A percentile compares a stretch with the other conserved stretches of the same genome.
These are phyloP conservation scores for Colletotrichum paranaense DNA, from an alignment of 2,329 filamentous ascomycete genomes.

Conservation along the genomic window DNA sequence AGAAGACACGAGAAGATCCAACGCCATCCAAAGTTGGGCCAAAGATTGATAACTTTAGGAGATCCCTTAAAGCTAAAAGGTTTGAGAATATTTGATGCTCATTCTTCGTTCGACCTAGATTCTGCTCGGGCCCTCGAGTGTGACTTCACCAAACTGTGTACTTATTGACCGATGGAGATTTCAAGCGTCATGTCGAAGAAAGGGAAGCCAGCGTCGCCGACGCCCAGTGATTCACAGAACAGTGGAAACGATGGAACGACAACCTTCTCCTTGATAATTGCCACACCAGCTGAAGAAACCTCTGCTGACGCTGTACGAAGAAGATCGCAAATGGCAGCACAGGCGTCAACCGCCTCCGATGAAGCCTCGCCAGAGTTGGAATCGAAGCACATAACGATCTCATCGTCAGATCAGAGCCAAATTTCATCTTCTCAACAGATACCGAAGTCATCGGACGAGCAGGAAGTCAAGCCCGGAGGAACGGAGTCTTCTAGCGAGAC, in stretches of 20 bases:
- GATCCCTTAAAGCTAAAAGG: not conserved
- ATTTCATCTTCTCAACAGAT: not conserved
- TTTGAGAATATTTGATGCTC: not conserved
- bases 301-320: not conserved
- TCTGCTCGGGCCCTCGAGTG: not conserved
- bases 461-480: not conserved
- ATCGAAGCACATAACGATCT: not conserved
- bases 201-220: not conserved
- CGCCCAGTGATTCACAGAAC: not conserved
- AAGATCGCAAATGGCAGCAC: not conserved
- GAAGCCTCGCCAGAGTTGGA: not conserved
- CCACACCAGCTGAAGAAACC: not conserved
- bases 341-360: not conserved
- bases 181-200: not conserved
- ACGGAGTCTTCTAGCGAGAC: not conserved
- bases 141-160: not conserved
- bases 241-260: not conserved
- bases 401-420: not conserved
- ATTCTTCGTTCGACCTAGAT: too few relatives aligned
- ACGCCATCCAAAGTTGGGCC: not conserved
- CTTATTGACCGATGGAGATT: too few relatives aligned
- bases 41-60: not conserved
- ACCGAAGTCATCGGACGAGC: not conserved
- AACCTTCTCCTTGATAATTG: not conserved
- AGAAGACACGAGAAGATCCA: not conserved